These are phyloP conservation scores for Solioccasus polychromus DNA, from an alignment of 768 basidiomycete species.

Conservation along the genomic window DNA sequence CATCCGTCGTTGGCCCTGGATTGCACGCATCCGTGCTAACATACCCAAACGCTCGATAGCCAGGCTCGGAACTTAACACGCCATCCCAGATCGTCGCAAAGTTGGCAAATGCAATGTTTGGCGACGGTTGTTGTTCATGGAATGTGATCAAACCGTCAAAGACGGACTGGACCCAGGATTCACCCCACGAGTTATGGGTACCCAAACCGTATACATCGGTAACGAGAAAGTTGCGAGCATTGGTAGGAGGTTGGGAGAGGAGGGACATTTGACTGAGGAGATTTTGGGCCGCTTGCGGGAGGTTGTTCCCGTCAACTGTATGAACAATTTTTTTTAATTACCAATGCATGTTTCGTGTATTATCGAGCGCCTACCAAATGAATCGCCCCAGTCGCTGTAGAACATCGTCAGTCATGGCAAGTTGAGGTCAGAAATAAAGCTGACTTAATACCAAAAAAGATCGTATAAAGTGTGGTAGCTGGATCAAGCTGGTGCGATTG, in stretches of 20 bases:
- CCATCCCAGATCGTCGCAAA: conserved; percentile 51
- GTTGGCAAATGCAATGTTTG: conserved; percentile 46
- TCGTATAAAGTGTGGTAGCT: conserved; percentile 45
- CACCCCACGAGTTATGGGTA: conserved; percentile 36
- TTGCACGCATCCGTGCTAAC: conserved; percentile 38
- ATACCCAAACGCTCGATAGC: conserved; percentile 49
- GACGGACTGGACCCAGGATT: conserved; percentile 46
- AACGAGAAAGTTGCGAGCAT: conserved; percentile 48
- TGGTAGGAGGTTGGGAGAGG: conserved; percentile 48
- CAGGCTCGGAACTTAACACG: conserved; percentile 42
- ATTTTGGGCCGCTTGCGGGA: conserved; percentile 42
- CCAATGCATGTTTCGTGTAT: too few relatives aligned
- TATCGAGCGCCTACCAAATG: conserved; percentile 37
- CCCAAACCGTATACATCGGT: conserved; percentile 52
- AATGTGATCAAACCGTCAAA: conserved; percentile 41
- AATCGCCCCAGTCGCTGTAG: conserved; percentile 46
- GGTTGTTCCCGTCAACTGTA: conserved; percentile 44
- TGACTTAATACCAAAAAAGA: conserved; percentile 58
- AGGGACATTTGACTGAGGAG: conserved; percentile 44
- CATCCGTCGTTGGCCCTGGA: conserved; percentile 32
- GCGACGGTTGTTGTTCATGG: conserved; percentile 24
- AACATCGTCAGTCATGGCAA: conserved; percentile 1
- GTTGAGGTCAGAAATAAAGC: conserved; percentile 10
- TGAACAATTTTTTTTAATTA: background rate
- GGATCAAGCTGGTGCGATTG: conserved; percentile 45